A percentile compares a stretch with the other conserved stretches of the same genome.
These are phyloP conservation scores for Kodamaea kakaduensis DNA, from an alignment of 805 yeast genomes.

Conservation along the genomic window DNA sequence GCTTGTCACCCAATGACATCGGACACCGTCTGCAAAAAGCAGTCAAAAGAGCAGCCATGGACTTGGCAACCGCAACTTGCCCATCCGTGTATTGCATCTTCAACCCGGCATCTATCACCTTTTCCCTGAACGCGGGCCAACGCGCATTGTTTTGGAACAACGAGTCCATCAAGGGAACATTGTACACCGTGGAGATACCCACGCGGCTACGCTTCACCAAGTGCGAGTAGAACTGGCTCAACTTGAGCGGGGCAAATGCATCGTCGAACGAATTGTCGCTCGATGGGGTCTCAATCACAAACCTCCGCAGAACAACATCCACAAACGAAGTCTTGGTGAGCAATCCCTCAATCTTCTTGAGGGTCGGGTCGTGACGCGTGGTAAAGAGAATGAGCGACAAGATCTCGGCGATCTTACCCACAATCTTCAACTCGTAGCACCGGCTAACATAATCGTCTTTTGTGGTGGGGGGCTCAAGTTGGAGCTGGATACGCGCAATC, in stretches of 20 bases:
- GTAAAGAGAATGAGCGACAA: slow-evolving; percentile 69
- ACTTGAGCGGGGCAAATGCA: slow-evolving; percentile 43
- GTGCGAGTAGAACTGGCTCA: slow-evolving; percentile 50
- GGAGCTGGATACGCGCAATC: slow-evolving; percentile 28
- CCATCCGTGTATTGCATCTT: slow-evolving; percentile 61
- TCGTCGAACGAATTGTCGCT: slow-evolving; percentile 44
- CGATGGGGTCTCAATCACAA: slow-evolving; percentile 41
- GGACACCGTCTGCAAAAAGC: slow-evolving; percentile 50
- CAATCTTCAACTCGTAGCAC: slow-evolving; percentile 54
- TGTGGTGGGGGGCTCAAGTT: slow-evolving; percentile 14
- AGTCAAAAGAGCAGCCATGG: slow-evolving; percentile 75
- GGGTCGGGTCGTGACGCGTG: slow-evolving; percentile 41
- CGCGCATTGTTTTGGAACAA: slow-evolving; percentile 41
- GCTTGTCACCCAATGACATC: slow-evolving; percentile 29
- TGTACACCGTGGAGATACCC: slow-evolving; percentile 54
- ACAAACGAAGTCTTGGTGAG: slow-evolving; percentile 38
- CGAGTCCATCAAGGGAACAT: slow-evolving; percentile 59
- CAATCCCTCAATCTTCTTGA: slow-evolving; percentile 38
- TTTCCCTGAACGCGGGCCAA: slow-evolving; percentile 43
- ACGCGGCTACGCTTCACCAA: slow-evolving; percentile 44
- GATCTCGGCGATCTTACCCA: slow-evolving; percentile 70
- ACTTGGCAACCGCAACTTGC: slow-evolving; percentile 65
- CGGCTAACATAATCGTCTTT: slow-evolving; percentile 26
- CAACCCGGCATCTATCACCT: slow-evolving; percentile 54
- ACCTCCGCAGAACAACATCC: slow-evolving; percentile 25